A percentile compares a stretch with the other conserved stretches of the same genome.
These are phyloP conservation scores for Aspergillus udagawae DNA, from an alignment of 2,329 filamentous ascomycete species.

Conservation along the genomic window DNA sequence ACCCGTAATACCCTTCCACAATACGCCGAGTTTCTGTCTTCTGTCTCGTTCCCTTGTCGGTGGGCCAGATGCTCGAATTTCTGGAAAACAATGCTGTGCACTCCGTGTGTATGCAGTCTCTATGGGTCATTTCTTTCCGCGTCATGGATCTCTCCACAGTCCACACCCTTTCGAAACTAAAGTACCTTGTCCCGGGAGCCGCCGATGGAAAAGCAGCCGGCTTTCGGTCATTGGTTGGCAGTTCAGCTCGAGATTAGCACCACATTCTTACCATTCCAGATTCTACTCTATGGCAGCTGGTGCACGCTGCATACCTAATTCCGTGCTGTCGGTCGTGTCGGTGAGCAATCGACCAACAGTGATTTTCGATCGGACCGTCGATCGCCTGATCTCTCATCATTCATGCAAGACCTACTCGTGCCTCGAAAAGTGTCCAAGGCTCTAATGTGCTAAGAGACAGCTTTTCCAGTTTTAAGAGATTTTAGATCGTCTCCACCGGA, in stretches of 20 bases:
- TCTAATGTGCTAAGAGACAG: slow-evolving; percentile 4
- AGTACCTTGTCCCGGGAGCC: neutral
- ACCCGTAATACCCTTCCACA: neutral
- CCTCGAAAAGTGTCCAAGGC: slow-evolving; percentile 17
- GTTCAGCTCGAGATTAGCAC: neutral
- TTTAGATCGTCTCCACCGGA: slow-evolving; percentile 8
- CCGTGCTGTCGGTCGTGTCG: slow-evolving; percentile 20
- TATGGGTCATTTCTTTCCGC: neutral
- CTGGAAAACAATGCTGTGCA: slow-evolving; percentile 19
- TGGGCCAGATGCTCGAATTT: slow-evolving; percentile 14
- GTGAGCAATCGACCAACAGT: slow-evolving; percentile 23
- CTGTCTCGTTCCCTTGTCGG: slow-evolving; percentile 12
- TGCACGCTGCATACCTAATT: slow-evolving; percentile 13
- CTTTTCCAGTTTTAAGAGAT: slow-evolving; percentile 6
- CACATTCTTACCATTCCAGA: neutral
- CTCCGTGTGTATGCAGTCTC: neutral
- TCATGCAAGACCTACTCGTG: slow-evolving; percentile 23
- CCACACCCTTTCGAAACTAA: neutral
- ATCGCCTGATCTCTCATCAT: slow-evolving; percentile 24
- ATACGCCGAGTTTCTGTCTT: slow-evolving; percentile 9
- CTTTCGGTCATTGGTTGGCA: neutral
- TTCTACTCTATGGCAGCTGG: neutral
- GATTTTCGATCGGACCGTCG: slow-evolving; percentile 23
- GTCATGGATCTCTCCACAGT: slow-evolving; percentile 4
- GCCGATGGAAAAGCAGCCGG: neutral